These are phyloP conservation scores for Cyberlindnera euphorbiae DNA, from an alignment of 805 yeast genomes.

Conservation along the genomic window DNA sequence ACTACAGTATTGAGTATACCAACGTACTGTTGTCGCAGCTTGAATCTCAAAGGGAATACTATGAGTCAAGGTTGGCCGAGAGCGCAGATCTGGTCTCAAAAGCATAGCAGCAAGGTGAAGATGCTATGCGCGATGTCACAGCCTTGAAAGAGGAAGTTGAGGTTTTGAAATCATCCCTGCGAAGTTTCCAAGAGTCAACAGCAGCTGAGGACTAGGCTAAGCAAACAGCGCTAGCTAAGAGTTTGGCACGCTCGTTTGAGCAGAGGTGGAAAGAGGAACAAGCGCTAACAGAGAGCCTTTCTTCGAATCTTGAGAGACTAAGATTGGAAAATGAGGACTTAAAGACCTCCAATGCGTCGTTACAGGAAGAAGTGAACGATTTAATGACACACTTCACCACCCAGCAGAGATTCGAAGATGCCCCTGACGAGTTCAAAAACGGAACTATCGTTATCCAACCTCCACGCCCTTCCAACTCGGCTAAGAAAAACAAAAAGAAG, in stretches of 20 bases:
- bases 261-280: constrained; percentile 43
- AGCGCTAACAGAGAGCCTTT: constrained; percentile 37
- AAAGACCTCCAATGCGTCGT: constrained; percentile 39
- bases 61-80: constrained; percentile 48
- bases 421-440: constrained; percentile 65
- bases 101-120: neutral
- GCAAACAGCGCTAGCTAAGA: constrained; percentile 1
- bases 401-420: constrained; percentile 65
- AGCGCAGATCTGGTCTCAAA: constrained; percentile 26
- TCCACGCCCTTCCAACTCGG: constrained; percentile 1
- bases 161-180: neutral
- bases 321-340: constrained; percentile 30
- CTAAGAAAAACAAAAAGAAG: constrained; percentile 1
- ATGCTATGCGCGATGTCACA: neutral
- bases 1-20: constrained; percentile 75
- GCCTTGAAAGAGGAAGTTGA: constrained; percentile 1
- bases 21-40: constrained; percentile 73
- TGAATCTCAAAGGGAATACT: constrained; percentile 81
- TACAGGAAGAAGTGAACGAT: constrained; percentile 64
- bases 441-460: constrained; percentile 53
- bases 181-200: too few species aligned
- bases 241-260: constrained; percentile 19
- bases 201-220: constrained; percentile 19
- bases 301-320: constrained; percentile 35
- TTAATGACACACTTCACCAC: constrained; percentile 77